Evolutionary conservation across 2,329 filamentous ascomycete genomes (phyloP).

Genomic region (Chaetomium strumarium): DNA sequence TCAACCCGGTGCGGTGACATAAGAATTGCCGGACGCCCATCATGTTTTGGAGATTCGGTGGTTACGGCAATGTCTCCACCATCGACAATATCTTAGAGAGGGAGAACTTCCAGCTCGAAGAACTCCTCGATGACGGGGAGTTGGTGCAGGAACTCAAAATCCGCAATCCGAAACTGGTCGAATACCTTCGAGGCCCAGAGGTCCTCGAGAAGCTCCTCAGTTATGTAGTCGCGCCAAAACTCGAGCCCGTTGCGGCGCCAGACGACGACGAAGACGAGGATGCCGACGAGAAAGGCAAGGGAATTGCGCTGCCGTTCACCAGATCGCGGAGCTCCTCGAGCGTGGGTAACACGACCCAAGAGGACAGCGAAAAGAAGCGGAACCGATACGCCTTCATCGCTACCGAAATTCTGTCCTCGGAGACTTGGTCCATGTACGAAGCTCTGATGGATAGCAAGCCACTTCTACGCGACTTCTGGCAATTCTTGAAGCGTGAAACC

Average conservation of each 20-base stretch:
- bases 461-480: constrained; percentile 81
- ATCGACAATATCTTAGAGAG: constrained; percentile 97
- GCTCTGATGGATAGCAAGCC: constrained; percentile 79
- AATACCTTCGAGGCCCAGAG: constrained; percentile 84
- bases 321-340: constrained; percentile 50
- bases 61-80: constrained; percentile 94
- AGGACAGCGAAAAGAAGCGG: constrained; percentile 83
- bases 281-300: constrained; percentile 43
- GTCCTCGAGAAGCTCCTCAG: constrained; percentile 80
- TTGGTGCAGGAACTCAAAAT: constrained; percentile 96
- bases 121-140: constrained; percentile 92
- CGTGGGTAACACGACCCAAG: constrained; percentile 45
- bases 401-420: constrained; percentile 87
- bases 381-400: constrained; percentile 92
- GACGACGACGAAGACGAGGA: constrained; percentile 47
- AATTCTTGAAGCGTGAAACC: constrained; percentile 75
- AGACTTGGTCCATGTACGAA: constrained; percentile 95
- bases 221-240: constrained; percentile 80
- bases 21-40: constrained; percentile 39
- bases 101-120: constrained; percentile 89
- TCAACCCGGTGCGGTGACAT: constrained; percentile 27
- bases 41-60: constrained; percentile 99
- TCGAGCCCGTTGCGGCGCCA: constrained; percentile 49
- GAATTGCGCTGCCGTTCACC: constrained; percentile 41
- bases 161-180: constrained; percentile 95